Evolutionary conservation across 2,329 filamentous ascomycete species (phyloP).

Genomic region (Diplodia sapinea): DNA sequence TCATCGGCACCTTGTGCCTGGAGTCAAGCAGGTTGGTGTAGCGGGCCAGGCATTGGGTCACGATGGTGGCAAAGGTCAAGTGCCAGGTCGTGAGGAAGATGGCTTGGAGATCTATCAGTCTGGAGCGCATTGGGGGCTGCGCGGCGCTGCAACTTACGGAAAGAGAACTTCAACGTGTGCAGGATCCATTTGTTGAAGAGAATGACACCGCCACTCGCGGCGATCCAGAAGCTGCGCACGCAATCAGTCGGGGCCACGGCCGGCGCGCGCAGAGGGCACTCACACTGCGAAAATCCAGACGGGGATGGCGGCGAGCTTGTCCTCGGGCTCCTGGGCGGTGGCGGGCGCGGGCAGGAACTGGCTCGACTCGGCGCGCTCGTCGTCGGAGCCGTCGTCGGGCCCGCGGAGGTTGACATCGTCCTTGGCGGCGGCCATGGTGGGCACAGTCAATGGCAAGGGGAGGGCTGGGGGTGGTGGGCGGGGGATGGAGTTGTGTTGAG

Average conservation of each 20-base stretch:
- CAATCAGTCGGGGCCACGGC: background rate
- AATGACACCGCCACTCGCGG: conserved; percentile 90
- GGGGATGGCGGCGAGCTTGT: background rate
- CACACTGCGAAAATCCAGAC: background rate
- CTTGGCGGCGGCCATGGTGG: background rate
- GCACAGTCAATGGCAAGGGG: too few relatives aligned
- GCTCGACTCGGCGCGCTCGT: background rate
- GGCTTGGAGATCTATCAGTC: conserved; percentile 53
- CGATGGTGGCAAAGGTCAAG: conserved; percentile 86
- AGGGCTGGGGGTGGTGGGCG: background rate
- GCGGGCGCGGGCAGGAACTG: background rate
- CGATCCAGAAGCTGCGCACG: conserved; percentile 69
- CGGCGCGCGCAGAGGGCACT: background rate
- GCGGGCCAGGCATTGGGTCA: conserved; percentile 91
- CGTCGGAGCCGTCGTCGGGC: background rate
- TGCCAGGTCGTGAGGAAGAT: conserved; percentile 91
- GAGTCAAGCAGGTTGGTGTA: conserved; percentile 90
- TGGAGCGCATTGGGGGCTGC: conserved; percentile 47
- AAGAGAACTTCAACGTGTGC: conserved; percentile 74
- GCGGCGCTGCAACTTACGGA: conserved; percentile 58
- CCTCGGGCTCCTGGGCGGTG: background rate
- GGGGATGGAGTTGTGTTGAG: background rate
- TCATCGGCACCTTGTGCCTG: conserved; percentile 97
- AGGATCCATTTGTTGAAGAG: conserved; percentile 99
- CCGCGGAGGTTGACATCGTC: conserved; percentile 10